Base-by-base conservation (phyloP, 1,284 basidiomycete species). In the Trichosporon faecale region DNA sequence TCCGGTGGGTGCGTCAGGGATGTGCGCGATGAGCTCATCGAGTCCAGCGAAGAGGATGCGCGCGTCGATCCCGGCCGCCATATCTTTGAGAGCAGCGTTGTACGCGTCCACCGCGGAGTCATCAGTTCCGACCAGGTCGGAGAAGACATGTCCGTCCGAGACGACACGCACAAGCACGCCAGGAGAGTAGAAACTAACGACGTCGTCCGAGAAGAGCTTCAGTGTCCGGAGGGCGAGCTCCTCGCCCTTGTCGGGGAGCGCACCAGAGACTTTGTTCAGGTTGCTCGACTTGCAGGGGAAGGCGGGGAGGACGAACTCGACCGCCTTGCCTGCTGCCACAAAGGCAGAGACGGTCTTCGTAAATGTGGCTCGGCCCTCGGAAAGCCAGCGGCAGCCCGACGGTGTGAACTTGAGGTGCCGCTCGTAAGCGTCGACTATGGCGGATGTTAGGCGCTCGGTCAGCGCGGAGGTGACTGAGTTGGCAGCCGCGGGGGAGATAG, bases 271-370 rank as follows among this genome's bases (percentile, higher is more conserved):
- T 18, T 66, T 66, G 52, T 57, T 55, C 25, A 25, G 29, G 31
- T 66, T 66, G 66, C 49, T 57, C 7, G 52, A 57, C 46, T 66
- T 66, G 46, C 66, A 66, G 0, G 66, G 66, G 31, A 66, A 66
- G 49, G 66, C 66, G 6, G 66, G 66, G 0, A 66, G 66, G 33
- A 66, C 66, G 9, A 57, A 66, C 31, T 66, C 66, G n/a, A 66
- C 66, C 7, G 66, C 49, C n/a, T 23, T n/a, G 18, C 27, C 23
- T 3, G 23, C 44, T 1, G 52, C 31, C 33, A 66, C 66, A n/a
- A 57, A 66, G n/a, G 6, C 12, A n/a, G 21, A 14, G 18, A 60
- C 31, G 0, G 12, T 33, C 11, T 25, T 25, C 27, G 5, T 18
- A 33, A 52, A 66, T 16, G 14, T 11, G 14, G 65, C 37, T 2